Evolutionary conservation across 2,329 filamentous ascomycete genomes (phyloP).

Genomic region (Venturia carpophila): DNA sequence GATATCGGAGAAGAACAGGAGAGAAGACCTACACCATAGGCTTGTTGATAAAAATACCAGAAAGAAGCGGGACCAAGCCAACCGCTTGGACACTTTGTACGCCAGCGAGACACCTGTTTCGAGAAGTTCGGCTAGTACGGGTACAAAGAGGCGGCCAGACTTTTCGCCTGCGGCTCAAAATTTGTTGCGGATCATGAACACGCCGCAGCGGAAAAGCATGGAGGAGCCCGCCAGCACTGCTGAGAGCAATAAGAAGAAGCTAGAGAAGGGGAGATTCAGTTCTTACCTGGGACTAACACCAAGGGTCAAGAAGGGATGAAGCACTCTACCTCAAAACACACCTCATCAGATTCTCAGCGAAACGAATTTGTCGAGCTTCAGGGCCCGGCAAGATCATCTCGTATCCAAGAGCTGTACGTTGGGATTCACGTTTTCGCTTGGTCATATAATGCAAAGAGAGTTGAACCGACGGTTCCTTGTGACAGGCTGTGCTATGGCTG

Average conservation of each 20-base stretch:
- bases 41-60: slow-evolving; percentile 78
- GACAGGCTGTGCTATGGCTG: background rate
- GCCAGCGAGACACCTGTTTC: slow-evolving; percentile 32
- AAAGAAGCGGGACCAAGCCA: slow-evolving; percentile 52
- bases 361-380: background rate
- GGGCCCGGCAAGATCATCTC: background rate
- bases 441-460: background rate
- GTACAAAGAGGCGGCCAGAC: slow-evolving; percentile 42
- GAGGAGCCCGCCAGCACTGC: slow-evolving; percentile 22
- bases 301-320: background rate
- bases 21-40: slow-evolving; percentile 47
- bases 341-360: background rate
- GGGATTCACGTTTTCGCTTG: background rate
- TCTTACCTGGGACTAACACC: slow-evolving; percentile 3
- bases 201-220: slow-evolving; percentile 22
- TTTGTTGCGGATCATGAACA: slow-evolving; percentile 56
- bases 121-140: slow-evolving; percentile 31
- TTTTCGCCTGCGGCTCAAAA: slow-evolving; percentile 69
- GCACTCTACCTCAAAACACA: background rate
- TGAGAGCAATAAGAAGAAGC: background rate
- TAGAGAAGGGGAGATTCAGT: background rate
- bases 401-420: background rate
- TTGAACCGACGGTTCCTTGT: background rate
- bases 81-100: slow-evolving; percentile 14
- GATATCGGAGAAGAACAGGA: slow-evolving; percentile 4